phyloP scores from a whole-genome alignment of 2,329 filamentous ascomycete genomes.

The Penicillium sp. region DNA sequence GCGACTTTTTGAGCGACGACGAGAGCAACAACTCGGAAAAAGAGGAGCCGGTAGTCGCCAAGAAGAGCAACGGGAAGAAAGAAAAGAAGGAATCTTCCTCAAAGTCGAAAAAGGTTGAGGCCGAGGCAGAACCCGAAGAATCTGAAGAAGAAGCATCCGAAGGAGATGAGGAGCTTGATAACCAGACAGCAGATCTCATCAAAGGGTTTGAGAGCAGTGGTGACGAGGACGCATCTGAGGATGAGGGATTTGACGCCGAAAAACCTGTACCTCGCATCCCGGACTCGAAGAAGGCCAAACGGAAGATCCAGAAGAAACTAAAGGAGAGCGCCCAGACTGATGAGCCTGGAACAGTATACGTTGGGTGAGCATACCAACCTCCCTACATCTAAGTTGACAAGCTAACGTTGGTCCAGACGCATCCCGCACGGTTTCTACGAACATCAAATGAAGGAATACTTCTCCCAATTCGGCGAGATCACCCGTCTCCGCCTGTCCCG shows the following conservation, averaged over 20 bases:
- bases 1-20: constrained; percentile 46
- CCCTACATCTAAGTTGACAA: not conserved
- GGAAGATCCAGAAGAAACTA: constrained; percentile 49
- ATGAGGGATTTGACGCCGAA: constrained; percentile 45
- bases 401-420: constrained; percentile 46
- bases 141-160: constrained; percentile 29
- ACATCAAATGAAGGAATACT: constrained; percentile 89
- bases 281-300: constrained; percentile 44
- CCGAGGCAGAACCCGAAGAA: constrained; percentile 30
- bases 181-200: constrained; percentile 53
- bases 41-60: constrained; percentile 27
- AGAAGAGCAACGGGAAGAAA: constrained; percentile 24
- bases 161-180: constrained; percentile 35
- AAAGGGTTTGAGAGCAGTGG: constrained; percentile 54
- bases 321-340: constrained; percentile 44
- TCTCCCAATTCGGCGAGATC: constrained; percentile 86
- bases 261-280: constrained; percentile 41
- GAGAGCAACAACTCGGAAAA: constrained; percentile 33
- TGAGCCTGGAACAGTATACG: constrained; percentile 74
- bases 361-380: constrained; percentile 54
- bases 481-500: constrained; percentile 75
- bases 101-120: constrained; percentile 19
- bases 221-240: constrained; percentile 45
- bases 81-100: constrained; percentile 36
- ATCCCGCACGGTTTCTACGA: constrained; percentile 97